Percentiles rank a stretch among this genome's conserved stretches.
phyloP scores from a whole-genome alignment of 768 basidiomycete species.

The Rhizopogon vulgaris region DNA sequence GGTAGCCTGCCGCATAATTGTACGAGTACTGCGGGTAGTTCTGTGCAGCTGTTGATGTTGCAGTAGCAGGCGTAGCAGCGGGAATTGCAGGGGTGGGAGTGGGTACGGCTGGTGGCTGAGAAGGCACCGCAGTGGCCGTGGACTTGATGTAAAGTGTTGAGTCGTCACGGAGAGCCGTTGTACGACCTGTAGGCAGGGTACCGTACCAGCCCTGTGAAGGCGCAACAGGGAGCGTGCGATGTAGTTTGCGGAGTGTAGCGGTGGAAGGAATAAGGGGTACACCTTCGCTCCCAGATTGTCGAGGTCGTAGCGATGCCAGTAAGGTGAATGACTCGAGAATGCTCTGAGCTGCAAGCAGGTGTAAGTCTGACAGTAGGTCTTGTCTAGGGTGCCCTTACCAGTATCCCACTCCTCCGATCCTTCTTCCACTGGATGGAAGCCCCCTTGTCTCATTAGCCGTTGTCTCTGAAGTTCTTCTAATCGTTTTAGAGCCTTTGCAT shows the following conservation, averaged over 20 bases:
- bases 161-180: slow-evolving; percentile 67
- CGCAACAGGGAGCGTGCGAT: slow-evolving; percentile 58
- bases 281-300: slow-evolving; percentile 35
- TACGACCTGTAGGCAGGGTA: slow-evolving; percentile 51
- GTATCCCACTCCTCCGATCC: slow-evolving; percentile 81
- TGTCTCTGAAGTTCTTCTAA: slow-evolving; percentile 60
- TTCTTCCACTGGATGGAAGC: slow-evolving; percentile 46
- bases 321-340: slow-evolving; percentile 66
- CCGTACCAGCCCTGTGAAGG: slow-evolving; percentile 69
- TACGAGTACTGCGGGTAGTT: slow-evolving; percentile 29
- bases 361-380: slow-evolving; percentile 10
- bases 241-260: slow-evolving; percentile 61
- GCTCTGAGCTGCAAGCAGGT: slow-evolving; percentile 48
- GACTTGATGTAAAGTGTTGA: slow-evolving; percentile 63
- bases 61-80: slow-evolving; percentile 14
- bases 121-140: slow-evolving; percentile 28
- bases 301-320: slow-evolving; percentile 67
- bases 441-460: slow-evolving; percentile 44
- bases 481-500: slow-evolving; percentile 54
- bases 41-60: slow-evolving; percentile 21
- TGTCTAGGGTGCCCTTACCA: slow-evolving; percentile 40
- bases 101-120: slow-evolving; percentile 27
- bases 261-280: slow-evolving; percentile 57
- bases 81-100: slow-evolving; percentile 28
- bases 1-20: slow-evolving; percentile 28